Base-by-base conservation (phyloP, 2,329 filamentous ascomycete species). In the Furcasterigmium furcatum region DNA sequence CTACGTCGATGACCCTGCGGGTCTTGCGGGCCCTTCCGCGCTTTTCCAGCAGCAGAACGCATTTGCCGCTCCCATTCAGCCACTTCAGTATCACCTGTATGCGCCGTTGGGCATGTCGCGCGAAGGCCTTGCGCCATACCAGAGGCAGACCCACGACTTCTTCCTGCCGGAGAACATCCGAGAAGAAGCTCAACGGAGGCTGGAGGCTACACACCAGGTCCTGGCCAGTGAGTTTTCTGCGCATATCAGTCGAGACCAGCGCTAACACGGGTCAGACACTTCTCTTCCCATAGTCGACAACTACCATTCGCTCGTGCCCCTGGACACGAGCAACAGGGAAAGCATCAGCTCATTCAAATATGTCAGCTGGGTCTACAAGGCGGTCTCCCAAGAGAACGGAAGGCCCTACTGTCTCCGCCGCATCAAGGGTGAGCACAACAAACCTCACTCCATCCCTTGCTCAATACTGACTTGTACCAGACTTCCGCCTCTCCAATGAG, bases 301-400 rank as follows among this genome's bases (percentile, higher is more conserved):
- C 57, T 97, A 94, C 61, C 91, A 97, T 65, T 95, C 91, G 4
- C 76, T 99, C 10, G 91, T 96, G 9, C 89, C 92, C 4, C 72
- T 99, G 36, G 91, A 97, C 64, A 88, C 85, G 9, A 86, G 79
- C 41, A 83, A 89, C 49, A 82, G 91, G 53, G 91, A 90, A 63
- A 90, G 85, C 54, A 80, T 84, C 4, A 78, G 81, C 12, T 81
- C 87, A 14, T 96, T 96, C 65, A 90, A 91, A 22, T 95, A 90
- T 58, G 82, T 86, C 6, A 96, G 87, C 56, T 97, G 91, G 90
- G 82, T 96, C 1, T 99, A 96, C 72, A 97, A 97, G 70, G 92
- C 91, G 9, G 84, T 86, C 20, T 95, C 90, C 7, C 85, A 80
- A 64, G 94, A 94, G 61, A 92, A 92, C 56, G 94, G 91, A 10